These are phyloP conservation scores for Pestalotiopsis sp. DNA, from an alignment of 2,329 filamentous ascomycete genomes.

Conservation along the genomic window DNA sequence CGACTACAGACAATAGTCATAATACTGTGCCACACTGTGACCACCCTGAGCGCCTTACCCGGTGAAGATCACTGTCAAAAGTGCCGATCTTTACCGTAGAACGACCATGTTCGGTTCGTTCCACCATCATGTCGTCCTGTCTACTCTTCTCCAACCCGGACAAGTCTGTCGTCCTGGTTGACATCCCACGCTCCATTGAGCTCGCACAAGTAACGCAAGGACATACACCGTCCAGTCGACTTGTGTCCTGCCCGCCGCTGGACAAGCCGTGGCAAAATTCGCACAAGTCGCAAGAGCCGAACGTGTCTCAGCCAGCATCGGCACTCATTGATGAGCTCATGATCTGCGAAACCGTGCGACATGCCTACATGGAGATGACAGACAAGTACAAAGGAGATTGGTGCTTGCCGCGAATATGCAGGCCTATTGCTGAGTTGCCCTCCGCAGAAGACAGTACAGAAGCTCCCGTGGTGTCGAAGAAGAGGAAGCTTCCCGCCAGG, in stretches of 20 bases:
- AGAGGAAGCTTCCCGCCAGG: constrained; percentile 9
- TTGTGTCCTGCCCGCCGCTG: constrained; percentile 46
- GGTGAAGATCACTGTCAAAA: neutral
- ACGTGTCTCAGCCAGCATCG: constrained; percentile 39
- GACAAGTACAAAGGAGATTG: constrained; percentile 43
- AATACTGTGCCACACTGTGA: neutral
- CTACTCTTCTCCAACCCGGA: constrained; percentile 56
- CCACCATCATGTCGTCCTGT: constrained; percentile 24
- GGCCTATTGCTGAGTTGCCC: constrained; percentile 9
- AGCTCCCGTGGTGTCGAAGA: neutral
- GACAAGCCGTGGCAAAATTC: constrained; percentile 49
- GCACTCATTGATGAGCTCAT: constrained; percentile 56
- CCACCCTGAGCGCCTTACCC: neutral
- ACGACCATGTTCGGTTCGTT: neutral
- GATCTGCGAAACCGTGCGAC: constrained; percentile 45
- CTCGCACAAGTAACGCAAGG: constrained; percentile 56
- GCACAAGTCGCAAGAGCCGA: constrained; percentile 39
- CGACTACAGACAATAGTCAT: neutral
- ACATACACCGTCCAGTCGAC: constrained; percentile 35
- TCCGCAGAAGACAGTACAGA: neutral
- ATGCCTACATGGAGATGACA: constrained; percentile 40
- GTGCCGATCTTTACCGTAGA: neutral
- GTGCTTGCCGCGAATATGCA: constrained; percentile 41
- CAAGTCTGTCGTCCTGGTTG: constrained; percentile 57
- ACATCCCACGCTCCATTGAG: constrained; percentile 70